Conservation (phyloP, 441 rosid species). For the Cnidoscolus chayamansa region DNA sequence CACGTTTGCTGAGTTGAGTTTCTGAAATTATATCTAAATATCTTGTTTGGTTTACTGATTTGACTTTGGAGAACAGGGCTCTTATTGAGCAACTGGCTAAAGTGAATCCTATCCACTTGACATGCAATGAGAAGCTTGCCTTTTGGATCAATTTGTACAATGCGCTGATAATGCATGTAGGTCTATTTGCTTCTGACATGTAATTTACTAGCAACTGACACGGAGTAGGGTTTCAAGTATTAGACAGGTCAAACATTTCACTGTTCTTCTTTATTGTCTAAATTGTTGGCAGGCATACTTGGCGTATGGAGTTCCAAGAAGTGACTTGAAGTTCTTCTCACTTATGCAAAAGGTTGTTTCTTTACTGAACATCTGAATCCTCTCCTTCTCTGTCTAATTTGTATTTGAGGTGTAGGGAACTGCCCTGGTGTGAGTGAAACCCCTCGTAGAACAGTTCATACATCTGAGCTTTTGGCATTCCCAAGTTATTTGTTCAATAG, state of each 20-base stretch:
- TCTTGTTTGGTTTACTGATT: slow-evolving; percentile 18
- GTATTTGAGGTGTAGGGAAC: not conserved
- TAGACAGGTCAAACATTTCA: not conserved
- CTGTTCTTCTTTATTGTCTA: slow-evolving; percentile 15
- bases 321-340: slow-evolving; percentile 83
- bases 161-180: slow-evolving; percentile 69
- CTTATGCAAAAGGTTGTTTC: slow-evolving; percentile 82
- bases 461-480: not conserved
- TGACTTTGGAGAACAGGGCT: slow-evolving; percentile 36
- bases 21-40: slow-evolving; percentile 16
- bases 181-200: slow-evolving; percentile 4
- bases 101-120: slow-evolving; percentile 49
- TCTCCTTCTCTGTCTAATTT: not conserved
- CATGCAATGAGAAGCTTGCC: slow-evolving; percentile 52
- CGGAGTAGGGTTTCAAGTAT: slow-evolving; percentile 1
- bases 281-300: slow-evolving; percentile 61
- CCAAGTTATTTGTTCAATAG: not conserved
- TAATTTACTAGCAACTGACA: not conserved
- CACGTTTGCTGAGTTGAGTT: not conserved
- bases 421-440: not conserved
- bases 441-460: too few relatives aligned
- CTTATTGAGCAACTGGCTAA: slow-evolving; percentile 61
- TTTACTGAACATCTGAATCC: not conserved
- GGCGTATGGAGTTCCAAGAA: slow-evolving; percentile 86
- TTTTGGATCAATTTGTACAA: slow-evolving; percentile 72